These are phyloP conservation scores for Phytophthora aleatoria DNA, from an alignment of 352 stramenopile genomes.

Conservation along the genomic window DNA sequence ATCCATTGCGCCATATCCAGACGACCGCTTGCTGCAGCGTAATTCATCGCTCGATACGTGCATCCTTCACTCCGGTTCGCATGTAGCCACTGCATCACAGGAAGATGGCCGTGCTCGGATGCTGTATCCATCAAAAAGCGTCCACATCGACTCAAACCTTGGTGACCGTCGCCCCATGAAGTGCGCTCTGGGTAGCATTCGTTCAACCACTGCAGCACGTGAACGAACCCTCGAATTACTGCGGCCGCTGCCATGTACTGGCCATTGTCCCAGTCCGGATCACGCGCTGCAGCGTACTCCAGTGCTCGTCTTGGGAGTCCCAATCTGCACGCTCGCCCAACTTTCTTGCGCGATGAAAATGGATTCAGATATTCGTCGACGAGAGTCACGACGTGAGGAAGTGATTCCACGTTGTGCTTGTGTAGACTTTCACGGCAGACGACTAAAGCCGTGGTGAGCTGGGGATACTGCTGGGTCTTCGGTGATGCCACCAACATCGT, in stretches of 20 bases:
- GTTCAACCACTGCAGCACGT: slow-evolving; percentile 21
- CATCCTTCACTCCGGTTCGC: slow-evolving; percentile 19
- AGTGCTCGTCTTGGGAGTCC: slow-evolving; percentile 10
- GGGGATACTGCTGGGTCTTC: slow-evolving; percentile 2
- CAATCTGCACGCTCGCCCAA: slow-evolving; percentile 14
- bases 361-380: slow-evolving; percentile 23
- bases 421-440: slow-evolving; percentile 19
- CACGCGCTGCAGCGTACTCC: slow-evolving; percentile 18
- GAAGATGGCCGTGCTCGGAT: slow-evolving; percentile 17
- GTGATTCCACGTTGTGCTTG: slow-evolving; percentile 19
- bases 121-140: slow-evolving; percentile 24
- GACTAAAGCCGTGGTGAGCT: slow-evolving; percentile 6
- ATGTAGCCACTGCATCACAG: slow-evolving; percentile 26
- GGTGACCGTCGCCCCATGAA: slow-evolving; percentile 18
- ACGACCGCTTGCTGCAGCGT: slow-evolving; percentile 21
- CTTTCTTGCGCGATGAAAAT: slow-evolving; percentile 19
- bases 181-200: slow-evolving; percentile 22
- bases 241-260: slow-evolving; percentile 23
- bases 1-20: slow-evolving; percentile 18
- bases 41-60: slow-evolving; percentile 22
- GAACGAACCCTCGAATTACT: slow-evolving; percentile 21
- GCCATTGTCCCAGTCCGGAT: slow-evolving; percentile 16
- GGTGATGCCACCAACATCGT: neutral
- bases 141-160: slow-evolving; percentile 21
- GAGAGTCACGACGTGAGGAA: slow-evolving; percentile 20